Evolutionary conservation across 2,329 filamentous ascomycete species (phyloP).

Genomic region (Raffaelea deltoideospora): DNA sequence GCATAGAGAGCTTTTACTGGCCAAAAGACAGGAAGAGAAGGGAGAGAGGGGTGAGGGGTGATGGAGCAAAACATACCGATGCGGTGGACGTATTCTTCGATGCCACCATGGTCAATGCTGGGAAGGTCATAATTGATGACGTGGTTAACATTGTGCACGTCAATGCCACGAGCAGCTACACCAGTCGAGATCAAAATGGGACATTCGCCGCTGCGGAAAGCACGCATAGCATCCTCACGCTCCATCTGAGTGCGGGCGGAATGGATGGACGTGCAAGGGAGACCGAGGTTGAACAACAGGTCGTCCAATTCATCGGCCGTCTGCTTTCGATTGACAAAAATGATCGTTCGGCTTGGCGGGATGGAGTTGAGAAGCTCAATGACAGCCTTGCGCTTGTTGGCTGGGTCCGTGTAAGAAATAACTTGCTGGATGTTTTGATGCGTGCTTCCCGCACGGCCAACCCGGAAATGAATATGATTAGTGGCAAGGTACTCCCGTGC

Average conservation of each 20-base stretch:
- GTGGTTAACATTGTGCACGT: conserved; percentile 74
- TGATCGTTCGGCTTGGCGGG: conserved; percentile 61
- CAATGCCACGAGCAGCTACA: conserved; percentile 74
- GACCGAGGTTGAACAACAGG: conserved; percentile 60
- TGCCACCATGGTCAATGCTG: conserved; percentile 59
- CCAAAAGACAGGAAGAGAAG: no score
- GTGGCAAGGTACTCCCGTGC: conserved; percentile 61
- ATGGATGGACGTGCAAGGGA: conserved; percentile 83
- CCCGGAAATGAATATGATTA: conserved; percentile 64
- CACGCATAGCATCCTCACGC: conserved; percentile 79
- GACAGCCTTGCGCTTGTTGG: conserved; percentile 54
- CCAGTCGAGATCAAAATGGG: conserved; percentile 81
- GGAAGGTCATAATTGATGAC: conserved; percentile 92
- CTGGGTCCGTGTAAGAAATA: conserved; percentile 50
- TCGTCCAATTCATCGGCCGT: conserved; percentile 77
- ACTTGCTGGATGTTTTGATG: conserved; percentile 73
- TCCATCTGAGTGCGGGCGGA: conserved; percentile 75
- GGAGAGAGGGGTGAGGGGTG: no score
- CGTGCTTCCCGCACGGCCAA: conserved; percentile 74
- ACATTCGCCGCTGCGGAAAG: conserved; percentile 59
- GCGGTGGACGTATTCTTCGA: conserved; percentile 85
- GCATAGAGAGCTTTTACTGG: conserved; percentile 12
- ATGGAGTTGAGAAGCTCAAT: conserved; percentile 57
- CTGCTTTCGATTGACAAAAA: conserved; percentile 77
- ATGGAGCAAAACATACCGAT: no score